Evolutionary conservation across 1,284 basidiomycete species (phyloP), one percentile per base, ranked within the genome.

Genomic region (Tranzscheliella williamsii): DNA sequence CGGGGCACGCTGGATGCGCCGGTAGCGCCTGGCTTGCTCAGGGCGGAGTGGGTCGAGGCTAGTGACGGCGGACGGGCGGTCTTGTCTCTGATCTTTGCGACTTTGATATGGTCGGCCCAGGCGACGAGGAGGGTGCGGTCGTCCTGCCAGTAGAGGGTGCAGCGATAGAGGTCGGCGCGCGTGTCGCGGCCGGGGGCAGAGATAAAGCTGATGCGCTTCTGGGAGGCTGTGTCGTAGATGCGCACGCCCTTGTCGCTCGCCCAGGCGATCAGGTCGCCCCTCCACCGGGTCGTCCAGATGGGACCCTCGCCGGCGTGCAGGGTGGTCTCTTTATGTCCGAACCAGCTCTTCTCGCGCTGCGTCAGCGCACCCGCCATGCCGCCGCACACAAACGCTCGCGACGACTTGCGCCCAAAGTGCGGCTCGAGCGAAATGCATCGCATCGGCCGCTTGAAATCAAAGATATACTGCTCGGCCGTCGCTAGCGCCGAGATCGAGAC

Each of bases 221-320:
- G 85, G 0, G 88, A 88, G 3, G 81, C 80, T 0, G 86, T 87
- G 75, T 98, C 93, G 74, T 93, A 94, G 39, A 99, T 88, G 73
- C 93, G 91, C 44, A 98, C 89, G 17, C 95, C 95, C 86, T 86
- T 74, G 78, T 98, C 95, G 69, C 92, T 95, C 2, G 94, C 91
- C 95, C 95, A 99, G 0, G 91, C 92, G 52, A 97, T 91, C 22
- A 96, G 82, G 44, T 84, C 84, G 2, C 86, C 87, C 65, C 85
- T 82, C 95, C 95, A 98, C 47, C 87, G 84, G 4, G 87, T 85
- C 27, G 87, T 86, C 91, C 91, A 97, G 50, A 98, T 90, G 0
- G 95, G 90, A 1, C 94, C 95, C 78, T 98, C 95, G 4, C 88
- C 90, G 18, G 84, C 83, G 72, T 95, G 89, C 18, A 98, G 79